Evolutionary conservation across 2,329 filamentous ascomycete genomes (phyloP).

Genomic region (Penicillium sp.): DNA sequence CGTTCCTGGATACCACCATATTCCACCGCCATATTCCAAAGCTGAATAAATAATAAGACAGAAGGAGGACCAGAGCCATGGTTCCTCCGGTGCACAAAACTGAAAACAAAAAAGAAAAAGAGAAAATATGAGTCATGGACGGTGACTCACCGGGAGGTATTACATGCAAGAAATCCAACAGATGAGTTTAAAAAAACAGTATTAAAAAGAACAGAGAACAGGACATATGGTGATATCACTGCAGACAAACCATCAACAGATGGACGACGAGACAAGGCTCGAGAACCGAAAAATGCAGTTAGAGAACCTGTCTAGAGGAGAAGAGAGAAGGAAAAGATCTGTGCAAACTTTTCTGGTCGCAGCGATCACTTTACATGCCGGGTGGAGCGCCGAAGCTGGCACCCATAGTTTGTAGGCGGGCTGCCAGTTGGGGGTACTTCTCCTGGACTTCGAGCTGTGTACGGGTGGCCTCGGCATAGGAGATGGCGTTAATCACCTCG

Average conservation of each 20-base stretch:
- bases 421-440: slow-evolving; percentile 76
- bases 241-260: neutral
- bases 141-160: slow-evolving; percentile 4
- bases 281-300: neutral
- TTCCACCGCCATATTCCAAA: neutral
- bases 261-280: neutral
- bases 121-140: slow-evolving; percentile 1
- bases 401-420: slow-evolving; percentile 63
- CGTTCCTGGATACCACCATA: neutral
- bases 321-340: slow-evolving; percentile 1
- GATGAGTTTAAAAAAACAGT: slow-evolving; percentile 2
- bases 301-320: slow-evolving; percentile 7
- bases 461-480: slow-evolving; percentile 92
- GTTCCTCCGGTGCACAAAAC: neutral
- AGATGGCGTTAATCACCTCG: slow-evolving; percentile 93
- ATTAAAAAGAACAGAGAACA: slow-evolving; percentile 1
- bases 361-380: slow-evolving; percentile 24
- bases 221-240: slow-evolving; percentile 5
- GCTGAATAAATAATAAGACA: slow-evolving; percentile 1
- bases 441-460: slow-evolving; percentile 91
- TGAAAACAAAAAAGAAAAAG: neutral
- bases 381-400: slow-evolving; percentile 34
- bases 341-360: slow-evolving; percentile 12
- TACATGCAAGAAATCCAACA: slow-evolving; percentile 10
- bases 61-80: neutral